Conservation (phyloP, 495 filamentous ascomycete species). For the Pyrenula aspistea region DNA sequence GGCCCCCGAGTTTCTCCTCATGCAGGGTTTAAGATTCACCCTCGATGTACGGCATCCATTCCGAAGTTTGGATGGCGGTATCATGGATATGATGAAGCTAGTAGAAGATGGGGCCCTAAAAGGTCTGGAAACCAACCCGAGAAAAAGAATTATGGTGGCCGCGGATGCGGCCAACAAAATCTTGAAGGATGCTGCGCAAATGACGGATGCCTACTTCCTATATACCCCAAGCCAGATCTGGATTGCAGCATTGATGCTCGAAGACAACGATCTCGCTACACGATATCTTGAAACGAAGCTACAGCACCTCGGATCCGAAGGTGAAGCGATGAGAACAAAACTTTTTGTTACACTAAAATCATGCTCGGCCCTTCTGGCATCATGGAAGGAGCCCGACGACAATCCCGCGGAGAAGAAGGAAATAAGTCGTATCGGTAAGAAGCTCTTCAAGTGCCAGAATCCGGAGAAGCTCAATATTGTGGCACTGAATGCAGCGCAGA, state of each 20-base stretch:
- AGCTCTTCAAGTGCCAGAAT: slow-evolving; percentile 68
- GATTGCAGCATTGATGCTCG: slow-evolving; percentile 64
- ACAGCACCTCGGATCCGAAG: slow-evolving; percentile 12
- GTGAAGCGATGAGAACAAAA: slow-evolving; percentile 26
- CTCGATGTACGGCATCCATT: slow-evolving; percentile 90
- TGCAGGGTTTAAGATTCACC: slow-evolving; percentile 85
- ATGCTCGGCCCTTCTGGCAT: slow-evolving; percentile 25
- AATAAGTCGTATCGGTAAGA: slow-evolving; percentile 52
- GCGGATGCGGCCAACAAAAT: slow-evolving; percentile 59
- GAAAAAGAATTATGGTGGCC: slow-evolving; percentile 48
- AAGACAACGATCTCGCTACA: slow-evolving; percentile 57
- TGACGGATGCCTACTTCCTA: slow-evolving; percentile 91
- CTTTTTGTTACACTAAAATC: slow-evolving; percentile 26
- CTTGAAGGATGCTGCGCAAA: slow-evolving; percentile 64
- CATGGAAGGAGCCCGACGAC: slow-evolving; percentile 27
- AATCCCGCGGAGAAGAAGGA: slow-evolving; percentile 36
- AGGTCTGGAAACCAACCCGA: slow-evolving; percentile 17
- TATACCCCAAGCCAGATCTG: slow-evolving; percentile 92
- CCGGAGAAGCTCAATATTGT: slow-evolving; percentile 42
- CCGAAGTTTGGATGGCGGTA: slow-evolving; percentile 69
- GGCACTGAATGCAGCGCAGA: slow-evolving; percentile 23
- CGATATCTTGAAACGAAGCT: slow-evolving; percentile 69
- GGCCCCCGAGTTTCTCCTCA: slow-evolving; percentile 80
- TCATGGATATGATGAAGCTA: slow-evolving; percentile 64
- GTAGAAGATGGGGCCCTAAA: slow-evolving; percentile 35